Conservation (phyloP, 768 basidiomycete genomes). For the Agaricus blazei region DNA sequence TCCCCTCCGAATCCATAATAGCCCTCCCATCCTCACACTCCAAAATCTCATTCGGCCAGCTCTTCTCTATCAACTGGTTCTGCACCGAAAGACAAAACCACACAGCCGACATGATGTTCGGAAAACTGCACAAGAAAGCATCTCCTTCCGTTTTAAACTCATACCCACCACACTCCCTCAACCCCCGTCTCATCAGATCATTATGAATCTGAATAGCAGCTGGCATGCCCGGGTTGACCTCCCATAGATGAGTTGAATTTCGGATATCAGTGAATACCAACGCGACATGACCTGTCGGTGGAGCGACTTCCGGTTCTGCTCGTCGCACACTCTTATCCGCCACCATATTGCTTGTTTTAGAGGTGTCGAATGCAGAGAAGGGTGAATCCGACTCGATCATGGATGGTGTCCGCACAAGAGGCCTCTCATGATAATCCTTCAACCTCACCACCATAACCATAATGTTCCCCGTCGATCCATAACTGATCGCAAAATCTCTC, state of each 20-base stretch:
- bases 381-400: constrained; percentile 16
- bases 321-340: constrained; percentile 58
- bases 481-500: constrained; percentile 94
- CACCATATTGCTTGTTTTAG: constrained; percentile 41
- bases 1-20: constrained; percentile 59
- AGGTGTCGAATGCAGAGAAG: constrained; percentile 14
- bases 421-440: constrained; percentile 36
- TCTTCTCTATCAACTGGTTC: constrained; percentile 68
- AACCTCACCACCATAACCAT: constrained; percentile 98
- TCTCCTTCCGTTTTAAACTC: constrained; percentile 99
- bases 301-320: constrained; percentile 72
- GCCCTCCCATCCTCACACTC: constrained; percentile 90
- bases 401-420: constrained; percentile 2
- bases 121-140: constrained; percentile 98
- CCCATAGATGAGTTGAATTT: constrained; percentile 96
- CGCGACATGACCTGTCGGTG: constrained; percentile 84
- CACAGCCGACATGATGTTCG: constrained; percentile 77
- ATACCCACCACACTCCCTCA: constrained; percentile 91
- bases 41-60: constrained; percentile 92
- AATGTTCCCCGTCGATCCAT: constrained; percentile 87
- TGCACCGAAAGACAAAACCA: constrained; percentile 92
- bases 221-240: constrained; percentile 92
- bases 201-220: constrained; percentile 92
- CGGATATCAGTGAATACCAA: constrained; percentile 98
- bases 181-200: constrained; percentile 72